phyloP scores from a whole-genome alignment of 2,329 filamentous ascomycete species.

The Chrysoporthe deuterocubensis region DNA sequence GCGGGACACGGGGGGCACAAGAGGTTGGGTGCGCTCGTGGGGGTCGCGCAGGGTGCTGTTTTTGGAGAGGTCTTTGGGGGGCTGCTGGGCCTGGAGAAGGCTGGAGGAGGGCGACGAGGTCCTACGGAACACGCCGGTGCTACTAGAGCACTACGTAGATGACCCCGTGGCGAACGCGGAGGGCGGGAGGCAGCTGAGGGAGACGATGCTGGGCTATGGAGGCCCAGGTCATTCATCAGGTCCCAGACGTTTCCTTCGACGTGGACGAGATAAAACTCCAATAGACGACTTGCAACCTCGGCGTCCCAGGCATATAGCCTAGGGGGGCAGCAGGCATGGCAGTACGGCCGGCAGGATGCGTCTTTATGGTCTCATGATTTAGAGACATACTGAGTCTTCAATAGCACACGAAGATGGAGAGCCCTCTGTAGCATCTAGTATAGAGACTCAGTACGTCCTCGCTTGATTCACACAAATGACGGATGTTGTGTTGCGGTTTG shows the following conservation, averaged over 20 bases:
- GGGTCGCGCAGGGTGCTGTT: conserved; percentile 33
- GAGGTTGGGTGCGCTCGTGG: conserved; percentile 42
- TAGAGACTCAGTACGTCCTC: neutral
- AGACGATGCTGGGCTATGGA: conserved; percentile 42
- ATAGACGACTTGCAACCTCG: too few species aligned
- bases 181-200: conserved; percentile 41
- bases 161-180: conserved; percentile 46
- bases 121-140: conserved; percentile 47
- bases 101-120: conserved; percentile 35
- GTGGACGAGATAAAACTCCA: too few species aligned
- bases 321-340: too few species aligned
- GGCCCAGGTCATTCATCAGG: conserved; percentile 34
- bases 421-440: neutral
- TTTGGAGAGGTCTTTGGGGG: too few species aligned
- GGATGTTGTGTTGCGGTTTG: too few species aligned
- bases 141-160: conserved; percentile 51
- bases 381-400: too few species aligned
- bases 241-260: too few species aligned
- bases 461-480: neutral
- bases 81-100: conserved; percentile 37
- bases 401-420: too few species aligned
- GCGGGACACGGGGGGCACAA: neutral
- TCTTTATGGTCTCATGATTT: too few species aligned
- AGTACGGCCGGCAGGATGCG: too few species aligned
- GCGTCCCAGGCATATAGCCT: too few species aligned